Evolutionary conservation across 495 filamentous ascomycete genomes (phyloP).

Genomic region (Xylaria palmicola): DNA sequence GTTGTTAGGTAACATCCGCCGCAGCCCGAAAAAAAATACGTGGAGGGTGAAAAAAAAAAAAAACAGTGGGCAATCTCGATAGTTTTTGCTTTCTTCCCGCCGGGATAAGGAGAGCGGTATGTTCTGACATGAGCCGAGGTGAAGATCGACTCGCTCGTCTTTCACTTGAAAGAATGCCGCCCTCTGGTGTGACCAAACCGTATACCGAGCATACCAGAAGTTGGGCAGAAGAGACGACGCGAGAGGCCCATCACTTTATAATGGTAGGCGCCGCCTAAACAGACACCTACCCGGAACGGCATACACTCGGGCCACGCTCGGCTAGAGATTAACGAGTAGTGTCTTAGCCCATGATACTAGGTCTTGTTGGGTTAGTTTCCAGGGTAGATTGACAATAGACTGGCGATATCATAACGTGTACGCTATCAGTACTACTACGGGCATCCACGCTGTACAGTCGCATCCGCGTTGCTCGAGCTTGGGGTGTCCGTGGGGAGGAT

Average conservation of each 20-base stretch:
- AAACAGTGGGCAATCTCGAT: conserved; percentile 20
- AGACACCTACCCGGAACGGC: neutral
- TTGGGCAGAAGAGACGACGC: neutral
- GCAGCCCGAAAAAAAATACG: conserved; percentile 36
- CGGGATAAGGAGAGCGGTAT: neutral
- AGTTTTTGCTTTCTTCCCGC: neutral
- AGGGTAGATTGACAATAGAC: neutral
- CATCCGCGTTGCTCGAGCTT: neutral
- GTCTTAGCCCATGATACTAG: neutral
- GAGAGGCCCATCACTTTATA: no score
- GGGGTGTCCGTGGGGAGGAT: conserved; percentile 7
- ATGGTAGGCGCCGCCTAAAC: no score
- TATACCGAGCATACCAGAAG: neutral
- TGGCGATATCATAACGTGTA: neutral
- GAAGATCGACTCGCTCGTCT: conserved; percentile 8
- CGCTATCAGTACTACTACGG: neutral
- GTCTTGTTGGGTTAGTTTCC: neutral
- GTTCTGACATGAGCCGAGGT: conserved; percentile 2
- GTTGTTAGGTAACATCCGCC: conserved; percentile 35
- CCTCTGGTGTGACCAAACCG: neutral
- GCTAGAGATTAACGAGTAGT: neutral
- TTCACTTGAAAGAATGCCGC: neutral
- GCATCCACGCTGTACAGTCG: neutral
- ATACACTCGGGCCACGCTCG: conserved; percentile 8
- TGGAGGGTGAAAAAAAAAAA: conserved; percentile 26